A percentile compares a stretch with the other conserved stretches of the same genome.
phyloP scores from a whole-genome alignment of 2,329 filamentous ascomycete genomes.

The Myriangium duriaei region DNA sequence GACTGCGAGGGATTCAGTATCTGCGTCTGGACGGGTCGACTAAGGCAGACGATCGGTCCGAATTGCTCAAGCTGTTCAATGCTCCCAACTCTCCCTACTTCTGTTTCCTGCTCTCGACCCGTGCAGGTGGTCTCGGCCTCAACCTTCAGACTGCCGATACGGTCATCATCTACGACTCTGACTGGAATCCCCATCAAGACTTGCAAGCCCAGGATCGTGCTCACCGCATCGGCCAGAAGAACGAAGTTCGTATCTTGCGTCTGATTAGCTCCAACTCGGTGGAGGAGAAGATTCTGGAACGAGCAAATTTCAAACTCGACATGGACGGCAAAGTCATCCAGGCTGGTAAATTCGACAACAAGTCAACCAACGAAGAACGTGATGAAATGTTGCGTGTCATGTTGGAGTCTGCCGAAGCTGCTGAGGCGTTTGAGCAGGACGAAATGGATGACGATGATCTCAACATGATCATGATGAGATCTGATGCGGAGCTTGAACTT shows the following conservation, averaged over 20 bases:
- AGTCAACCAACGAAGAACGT: slow-evolving; percentile 95
- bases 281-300: slow-evolving; percentile 95
- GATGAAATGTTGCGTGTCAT: slow-evolving; percentile 92
- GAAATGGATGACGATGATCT: slow-evolving; percentile 98
- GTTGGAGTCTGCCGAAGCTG: slow-evolving; percentile 63
- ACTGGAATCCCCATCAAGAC: slow-evolving; percentile 99
- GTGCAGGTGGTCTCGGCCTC: slow-evolving; percentile 92
- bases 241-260: slow-evolving; percentile 91
- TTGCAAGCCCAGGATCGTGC: slow-evolving; percentile 98
- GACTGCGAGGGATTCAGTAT: slow-evolving; percentile 71
- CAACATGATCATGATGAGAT: slow-evolving; percentile 86
- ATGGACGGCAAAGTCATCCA: slow-evolving; percentile 99
- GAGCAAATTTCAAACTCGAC: slow-evolving; percentile 93
- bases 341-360: slow-evolving; percentile 98
- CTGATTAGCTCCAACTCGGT: slow-evolving; percentile 95
- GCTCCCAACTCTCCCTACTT: slow-evolving; percentile 83
- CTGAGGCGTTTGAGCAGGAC: slow-evolving; percentile 67
- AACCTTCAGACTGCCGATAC: slow-evolving; percentile 97
- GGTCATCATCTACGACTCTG: slow-evolving; percentile 98
- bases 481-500: slow-evolving; percentile 59
- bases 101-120: slow-evolving; percentile 95
- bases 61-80: slow-evolving; percentile 81
- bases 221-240: slow-evolving; percentile 99
- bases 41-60: slow-evolving; percentile 92
- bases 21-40: slow-evolving; percentile 91